Conservation (phyloP, 148 eudicot genomes). For the Euryodendron excelsum region DNA sequence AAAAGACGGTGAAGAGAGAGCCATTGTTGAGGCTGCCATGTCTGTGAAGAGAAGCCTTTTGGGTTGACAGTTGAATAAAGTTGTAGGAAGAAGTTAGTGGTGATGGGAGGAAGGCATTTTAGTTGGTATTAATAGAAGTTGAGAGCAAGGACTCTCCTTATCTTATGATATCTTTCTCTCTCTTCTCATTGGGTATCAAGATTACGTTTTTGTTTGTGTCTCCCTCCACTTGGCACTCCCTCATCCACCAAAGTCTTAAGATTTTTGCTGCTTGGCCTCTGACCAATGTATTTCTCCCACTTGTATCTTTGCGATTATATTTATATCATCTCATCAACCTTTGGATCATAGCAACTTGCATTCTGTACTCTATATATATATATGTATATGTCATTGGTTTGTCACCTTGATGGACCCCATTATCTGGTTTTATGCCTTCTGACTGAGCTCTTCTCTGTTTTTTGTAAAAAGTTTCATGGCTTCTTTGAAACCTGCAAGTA, state of each 20-base stretch:
- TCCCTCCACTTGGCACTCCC: slow-evolving; percentile 20
- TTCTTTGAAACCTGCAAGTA: too few species aligned
- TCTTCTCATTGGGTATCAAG: slow-evolving; percentile 19
- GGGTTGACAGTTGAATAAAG: neutral
- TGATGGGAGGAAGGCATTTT: neutral
- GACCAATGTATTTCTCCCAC: neutral
- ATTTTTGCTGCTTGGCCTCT: neutral
- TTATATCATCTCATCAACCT: neutral
- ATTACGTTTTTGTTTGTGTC: slow-evolving; percentile 3
- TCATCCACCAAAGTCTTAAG: slow-evolving; percentile 17
- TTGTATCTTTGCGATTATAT: neutral
- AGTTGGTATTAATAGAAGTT: slow-evolving; percentile 9
- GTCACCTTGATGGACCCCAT: too few species aligned
- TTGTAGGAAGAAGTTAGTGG: neutral
- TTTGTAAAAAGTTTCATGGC: too few species aligned
- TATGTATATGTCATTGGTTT: too few species aligned
- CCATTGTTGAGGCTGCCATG: slow-evolving; percentile 52
- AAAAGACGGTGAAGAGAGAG: slow-evolving; percentile 34
- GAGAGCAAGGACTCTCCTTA: neutral
- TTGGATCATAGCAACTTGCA: too few species aligned
- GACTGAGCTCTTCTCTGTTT: too few species aligned
- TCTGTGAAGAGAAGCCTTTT: neutral
- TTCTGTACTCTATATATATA: too few species aligned
- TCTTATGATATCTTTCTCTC: slow-evolving; percentile 20
- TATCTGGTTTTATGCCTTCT: too few species aligned